Conservation (phyloP, 495 filamentous ascomycete genomes). For the Hyphodiscus hymeniophilus region DNA sequence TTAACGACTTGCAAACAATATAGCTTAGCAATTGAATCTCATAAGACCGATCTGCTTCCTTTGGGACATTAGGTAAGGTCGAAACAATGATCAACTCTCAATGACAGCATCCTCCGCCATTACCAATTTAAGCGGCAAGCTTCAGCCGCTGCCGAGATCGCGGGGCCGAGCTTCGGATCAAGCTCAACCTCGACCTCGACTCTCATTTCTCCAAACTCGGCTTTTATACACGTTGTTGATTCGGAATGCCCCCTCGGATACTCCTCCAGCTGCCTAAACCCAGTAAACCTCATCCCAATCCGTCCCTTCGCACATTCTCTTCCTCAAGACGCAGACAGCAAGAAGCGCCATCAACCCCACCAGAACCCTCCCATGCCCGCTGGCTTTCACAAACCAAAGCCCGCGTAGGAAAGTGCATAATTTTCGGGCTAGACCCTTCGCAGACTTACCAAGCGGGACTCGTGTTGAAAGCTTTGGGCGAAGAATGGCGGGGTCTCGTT, state of each 20-base stretch:
- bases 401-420: conserved; percentile 76
- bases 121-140: no score
- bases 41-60: no score
- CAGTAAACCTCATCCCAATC: background rate
- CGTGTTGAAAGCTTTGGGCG: conserved; percentile 53
- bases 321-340: background rate
- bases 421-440: conserved; percentile 56
- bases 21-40: no score
- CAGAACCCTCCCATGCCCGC: conserved; percentile 17
- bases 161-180: no score
- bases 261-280: background rate
- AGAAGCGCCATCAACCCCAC: conserved; percentile 23
- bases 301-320: background rate
- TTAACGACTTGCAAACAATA: no score
- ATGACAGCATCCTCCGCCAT: no score
- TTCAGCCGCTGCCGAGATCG: no score
- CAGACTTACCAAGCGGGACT: conserved; percentile 55
- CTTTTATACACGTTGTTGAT: background rate
- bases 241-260: background rate
- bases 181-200: background rate
- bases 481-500: conserved; percentile 70
- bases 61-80: no score
- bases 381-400: conserved; percentile 72
- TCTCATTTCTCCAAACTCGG: background rate
- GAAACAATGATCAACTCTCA: no score